These are phyloP conservation scores for Trypanosoma avium DNA, from an alignment of 208 protist species.

Conservation along the genomic window DNA sequence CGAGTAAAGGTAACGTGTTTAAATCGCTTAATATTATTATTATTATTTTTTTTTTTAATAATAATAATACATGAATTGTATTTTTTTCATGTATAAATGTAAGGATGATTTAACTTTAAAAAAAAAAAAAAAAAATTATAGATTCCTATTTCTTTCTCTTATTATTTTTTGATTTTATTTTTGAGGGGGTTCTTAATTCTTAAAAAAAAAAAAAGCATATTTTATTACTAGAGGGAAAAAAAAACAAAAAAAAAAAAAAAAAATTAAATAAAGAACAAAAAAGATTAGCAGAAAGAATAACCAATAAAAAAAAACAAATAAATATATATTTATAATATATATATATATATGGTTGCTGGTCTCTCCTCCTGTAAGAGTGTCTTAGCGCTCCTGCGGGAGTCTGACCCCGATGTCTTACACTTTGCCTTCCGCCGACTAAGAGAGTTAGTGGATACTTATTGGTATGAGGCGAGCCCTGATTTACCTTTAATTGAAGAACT, in stretches of 20 bases:
- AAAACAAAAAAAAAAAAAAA: constrained; percentile 17
- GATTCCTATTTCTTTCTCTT: background rate
- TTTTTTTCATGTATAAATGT: too few species aligned
- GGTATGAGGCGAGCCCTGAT: constrained; percentile 85
- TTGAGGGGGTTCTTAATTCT: too few species aligned
- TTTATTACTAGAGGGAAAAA: constrained; percentile 12
- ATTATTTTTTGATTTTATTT: too few species aligned
- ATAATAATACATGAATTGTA: too few species aligned
- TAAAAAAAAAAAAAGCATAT: background rate
- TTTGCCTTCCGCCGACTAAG: constrained; percentile 78
- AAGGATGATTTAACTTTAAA: too few species aligned
- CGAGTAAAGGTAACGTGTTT: too few species aligned
- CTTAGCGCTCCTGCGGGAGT: constrained; percentile 76
- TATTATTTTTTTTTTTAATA: too few species aligned
- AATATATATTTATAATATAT: constrained; percentile 1
- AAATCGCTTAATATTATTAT: too few species aligned
- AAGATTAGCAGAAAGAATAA: constrained; percentile 9
- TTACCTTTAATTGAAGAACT: constrained; percentile 86
- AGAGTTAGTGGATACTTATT: constrained; percentile 86
- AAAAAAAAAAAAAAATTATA: background rate
- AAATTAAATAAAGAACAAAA: constrained; percentile 2
- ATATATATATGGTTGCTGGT: constrained; percentile 31
- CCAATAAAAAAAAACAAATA: constrained; percentile 19
- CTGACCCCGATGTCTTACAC: constrained; percentile 62
- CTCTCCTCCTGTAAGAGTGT: constrained; percentile 82